Base-by-base conservation (phyloP, 768 basidiomycete genomes). In the Lactifluus subvellereus region DNA sequence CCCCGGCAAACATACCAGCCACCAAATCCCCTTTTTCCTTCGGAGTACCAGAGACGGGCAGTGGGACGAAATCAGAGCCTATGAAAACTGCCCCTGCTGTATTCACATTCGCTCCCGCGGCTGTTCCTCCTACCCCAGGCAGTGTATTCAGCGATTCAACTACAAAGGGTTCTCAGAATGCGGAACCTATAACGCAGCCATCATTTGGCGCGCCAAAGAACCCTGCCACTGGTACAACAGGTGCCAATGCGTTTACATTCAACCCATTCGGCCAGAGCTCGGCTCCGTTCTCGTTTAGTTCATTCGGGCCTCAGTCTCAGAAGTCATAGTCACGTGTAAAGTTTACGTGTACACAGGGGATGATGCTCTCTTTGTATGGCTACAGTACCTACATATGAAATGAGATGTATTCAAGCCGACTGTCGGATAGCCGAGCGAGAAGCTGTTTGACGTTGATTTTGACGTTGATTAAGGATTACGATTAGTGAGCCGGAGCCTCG, bases 61-160 rank as follows among this genome's bases (percentile, higher is more conserved):
- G 27, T 35, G 54, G 20, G 27, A 27, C 50, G 16, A 65, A 56
- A 53, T 18, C 49, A 7, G 50, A 53, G 16, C 43, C 60, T 14
- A 51, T 37, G 54, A 65, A 61, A 35, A 8, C 35, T n/a, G 30
- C 62, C 18, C 3, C 63, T 3, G 3, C 59, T 8, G 1, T 3
- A 22, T 65, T 63, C 18, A 6, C 50, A 14, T 56, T 62, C 14
- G 38, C 42, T n/a, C 38, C 60, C 20, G 9, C 64, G 2, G 54
- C 60, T 18, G 55, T 52, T 16, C 60, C 64, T 4, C 64, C 64
- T 27, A 62, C 64, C 4, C 60, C 64, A 3, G 64, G 64, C 6
- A 57, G 62, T 54, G 62, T 64, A 18, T 64, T 64, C 27, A 64
- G 58, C n/a, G 48, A 55, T 55, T 35, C 47, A 18, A 11, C 58